Percentiles rank a stretch among this genome's conserved stretches.
phyloP scores from a whole-genome alignment of 2,329 filamentous ascomycete species.

The Polychaeton citri region DNA sequence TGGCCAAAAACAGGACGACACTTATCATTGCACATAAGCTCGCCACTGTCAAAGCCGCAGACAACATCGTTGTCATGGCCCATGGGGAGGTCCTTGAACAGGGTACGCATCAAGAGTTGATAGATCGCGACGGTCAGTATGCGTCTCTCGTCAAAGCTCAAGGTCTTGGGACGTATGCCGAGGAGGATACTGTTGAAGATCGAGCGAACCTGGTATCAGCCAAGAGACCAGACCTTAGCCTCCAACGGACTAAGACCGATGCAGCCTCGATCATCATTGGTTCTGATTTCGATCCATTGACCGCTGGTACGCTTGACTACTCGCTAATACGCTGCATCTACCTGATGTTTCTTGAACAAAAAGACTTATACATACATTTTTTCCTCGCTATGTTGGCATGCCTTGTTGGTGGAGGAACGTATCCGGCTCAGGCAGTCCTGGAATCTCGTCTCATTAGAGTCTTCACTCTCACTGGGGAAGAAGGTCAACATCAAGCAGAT shows the following conservation, averaged over 20 bases:
- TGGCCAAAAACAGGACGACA: slow-evolving; percentile 23
- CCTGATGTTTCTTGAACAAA: slow-evolving; percentile 1
- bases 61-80: slow-evolving; percentile 30
- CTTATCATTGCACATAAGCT: slow-evolving; percentile 30
- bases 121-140: slow-evolving; percentile 26
- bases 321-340: background rate
- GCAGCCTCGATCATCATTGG: background rate
- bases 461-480: slow-evolving; percentile 19
- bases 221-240: slow-evolving; percentile 13
- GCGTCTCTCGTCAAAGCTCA: slow-evolving; percentile 33
- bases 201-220: slow-evolving; percentile 2
- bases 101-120: slow-evolving; percentile 20
- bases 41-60: slow-evolving; percentile 26
- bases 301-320: slow-evolving; percentile 9
- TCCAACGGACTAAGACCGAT: slow-evolving; percentile 14
- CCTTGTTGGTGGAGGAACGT: slow-evolving; percentile 10
- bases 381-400: slow-evolving; percentile 2
- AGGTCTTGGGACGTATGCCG: slow-evolving; percentile 26
- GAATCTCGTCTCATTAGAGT: slow-evolving; percentile 25
- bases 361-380: background rate
- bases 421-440: slow-evolving; percentile 25
- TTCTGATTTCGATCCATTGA: background rate
- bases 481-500: slow-evolving; percentile 25
- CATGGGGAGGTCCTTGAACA: slow-evolving; percentile 26
- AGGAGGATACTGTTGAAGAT: slow-evolving; percentile 12